Evolutionary conservation across 2,329 filamentous ascomycete species (phyloP).

Genomic region (Fusarium mundagurra): DNA sequence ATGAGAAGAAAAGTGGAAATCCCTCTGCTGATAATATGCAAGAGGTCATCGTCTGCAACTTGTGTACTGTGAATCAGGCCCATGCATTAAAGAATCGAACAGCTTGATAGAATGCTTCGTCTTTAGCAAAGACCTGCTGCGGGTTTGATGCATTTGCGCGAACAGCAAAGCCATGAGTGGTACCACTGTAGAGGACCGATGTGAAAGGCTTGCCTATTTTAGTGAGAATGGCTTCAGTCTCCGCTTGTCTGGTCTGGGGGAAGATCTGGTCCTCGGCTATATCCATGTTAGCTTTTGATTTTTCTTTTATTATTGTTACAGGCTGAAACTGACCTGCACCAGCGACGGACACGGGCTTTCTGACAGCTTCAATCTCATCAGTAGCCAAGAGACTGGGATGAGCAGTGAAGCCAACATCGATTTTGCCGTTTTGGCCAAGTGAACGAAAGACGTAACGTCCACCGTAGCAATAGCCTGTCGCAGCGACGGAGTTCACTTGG

Average conservation of each 20-base stretch:
- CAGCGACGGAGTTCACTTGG: constrained; percentile 59
- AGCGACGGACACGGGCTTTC: constrained; percentile 20
- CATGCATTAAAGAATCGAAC: constrained; percentile 74
- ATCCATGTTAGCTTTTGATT: neutral
- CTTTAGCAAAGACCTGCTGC: constrained; percentile 73
- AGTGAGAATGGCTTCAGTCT: constrained; percentile 15
- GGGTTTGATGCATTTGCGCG: constrained; percentile 65
- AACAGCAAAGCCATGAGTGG: constrained; percentile 76
- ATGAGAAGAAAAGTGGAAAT: neutral
- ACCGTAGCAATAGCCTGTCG: constrained; percentile 70
- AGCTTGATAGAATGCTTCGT: constrained; percentile 78
- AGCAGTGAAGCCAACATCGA: constrained; percentile 66
- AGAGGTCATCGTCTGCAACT: no score
- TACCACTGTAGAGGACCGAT: constrained; percentile 72
- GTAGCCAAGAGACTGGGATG: constrained; percentile 68
- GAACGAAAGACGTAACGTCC: constrained; percentile 65
- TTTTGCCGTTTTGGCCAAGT: constrained; percentile 58
- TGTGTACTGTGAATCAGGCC: constrained; percentile 5
- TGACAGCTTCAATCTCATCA: constrained; percentile 58
- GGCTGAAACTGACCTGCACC: constrained; percentile 12
- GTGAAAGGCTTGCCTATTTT: constrained; percentile 61
- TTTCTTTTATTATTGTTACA: fast-evolving
- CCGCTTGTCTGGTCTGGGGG: constrained; percentile 7
- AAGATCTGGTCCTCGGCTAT: constrained; percentile 19
- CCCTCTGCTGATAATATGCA: neutral